A percentile compares a stretch with the other conserved stretches of the same genome.
phyloP scores from a whole-genome alignment of 2,329 filamentous ascomycete species.

The Zasmidium citrigriseum region DNA sequence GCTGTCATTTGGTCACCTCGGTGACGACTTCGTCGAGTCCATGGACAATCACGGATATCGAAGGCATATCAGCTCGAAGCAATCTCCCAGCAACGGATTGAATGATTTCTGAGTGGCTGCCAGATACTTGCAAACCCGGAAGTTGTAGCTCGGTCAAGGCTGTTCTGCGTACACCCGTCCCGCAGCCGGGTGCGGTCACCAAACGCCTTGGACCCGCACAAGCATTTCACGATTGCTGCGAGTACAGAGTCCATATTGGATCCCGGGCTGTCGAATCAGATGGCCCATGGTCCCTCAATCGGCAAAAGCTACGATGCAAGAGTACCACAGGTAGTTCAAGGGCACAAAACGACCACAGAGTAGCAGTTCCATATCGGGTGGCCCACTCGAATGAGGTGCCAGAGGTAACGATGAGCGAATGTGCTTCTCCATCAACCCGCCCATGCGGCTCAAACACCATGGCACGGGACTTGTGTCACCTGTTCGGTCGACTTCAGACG shows the following conservation, averaged over 20 bases:
- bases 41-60: not conserved
- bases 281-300: not conserved
- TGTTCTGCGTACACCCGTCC: not conserved
- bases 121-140: not conserved
- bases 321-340: too few relatives aligned
- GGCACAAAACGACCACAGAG: too few relatives aligned
- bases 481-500: not conserved
- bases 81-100: too few relatives aligned
- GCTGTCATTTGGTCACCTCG: not conserved
- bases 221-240: not conserved
- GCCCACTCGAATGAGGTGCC: not conserved
- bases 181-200: not conserved
- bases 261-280: not conserved
- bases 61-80: too few relatives aligned
- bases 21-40: not conserved
- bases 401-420: not conserved
- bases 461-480: not conserved
- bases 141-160: not conserved
- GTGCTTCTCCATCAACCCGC: not conserved
- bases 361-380: too few relatives aligned
- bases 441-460: not conserved
- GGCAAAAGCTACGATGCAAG: too few relatives aligned
- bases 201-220: not conserved
- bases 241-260: not conserved
- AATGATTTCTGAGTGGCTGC: not conserved